A percentile compares a stretch with the other conserved stretches of the same genome.
These are phyloP conservation scores for Globisporangium radiosum DNA, from an alignment of 352 stramenopile species.

Conservation along the genomic window DNA sequence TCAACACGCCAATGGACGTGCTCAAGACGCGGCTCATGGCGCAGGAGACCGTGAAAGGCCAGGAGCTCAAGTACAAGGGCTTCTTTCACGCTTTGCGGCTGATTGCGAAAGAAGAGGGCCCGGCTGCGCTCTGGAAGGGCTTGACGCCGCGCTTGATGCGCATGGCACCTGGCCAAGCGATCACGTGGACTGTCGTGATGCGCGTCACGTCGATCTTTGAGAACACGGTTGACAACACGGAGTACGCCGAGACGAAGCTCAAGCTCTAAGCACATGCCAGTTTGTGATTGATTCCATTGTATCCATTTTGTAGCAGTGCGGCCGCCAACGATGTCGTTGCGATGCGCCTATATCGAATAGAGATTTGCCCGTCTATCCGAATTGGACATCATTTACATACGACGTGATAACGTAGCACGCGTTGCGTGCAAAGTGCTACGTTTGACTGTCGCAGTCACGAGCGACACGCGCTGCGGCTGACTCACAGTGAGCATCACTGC, in stretches of 20 bases:
- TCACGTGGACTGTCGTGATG: constrained; percentile 93
- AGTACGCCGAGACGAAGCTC: constrained; percentile 49
- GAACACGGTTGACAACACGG: constrained; percentile 75
- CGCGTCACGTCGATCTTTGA: constrained; percentile 85
- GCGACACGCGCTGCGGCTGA: too few relatives aligned
- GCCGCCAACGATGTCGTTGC: not conserved
- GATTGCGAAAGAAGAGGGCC: constrained; percentile 94
- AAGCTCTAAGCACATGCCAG: constrained; percentile 41
- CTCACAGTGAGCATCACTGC: not conserved
- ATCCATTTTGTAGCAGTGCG: not conserved
- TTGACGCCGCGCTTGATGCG: constrained; percentile 92
- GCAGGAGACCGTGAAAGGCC: constrained; percentile 83
- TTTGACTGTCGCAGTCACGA: too few relatives aligned
- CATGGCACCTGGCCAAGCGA: constrained; percentile 96
- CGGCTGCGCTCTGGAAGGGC: constrained; percentile 94
- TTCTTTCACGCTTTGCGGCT: constrained; percentile 89
- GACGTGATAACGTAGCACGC: not conserved
- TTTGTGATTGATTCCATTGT: not conserved
- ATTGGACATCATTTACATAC: not conserved
- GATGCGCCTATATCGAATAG: not conserved
- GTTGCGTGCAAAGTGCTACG: too few relatives aligned
- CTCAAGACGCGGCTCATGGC: constrained; percentile 93
- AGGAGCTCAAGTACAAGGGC: constrained; percentile 94
- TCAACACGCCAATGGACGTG: constrained; percentile 90
- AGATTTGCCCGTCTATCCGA: not conserved